Conservation (phyloP, 2,329 filamentous ascomycete species). For the Paecilomyces sp. region DNA sequence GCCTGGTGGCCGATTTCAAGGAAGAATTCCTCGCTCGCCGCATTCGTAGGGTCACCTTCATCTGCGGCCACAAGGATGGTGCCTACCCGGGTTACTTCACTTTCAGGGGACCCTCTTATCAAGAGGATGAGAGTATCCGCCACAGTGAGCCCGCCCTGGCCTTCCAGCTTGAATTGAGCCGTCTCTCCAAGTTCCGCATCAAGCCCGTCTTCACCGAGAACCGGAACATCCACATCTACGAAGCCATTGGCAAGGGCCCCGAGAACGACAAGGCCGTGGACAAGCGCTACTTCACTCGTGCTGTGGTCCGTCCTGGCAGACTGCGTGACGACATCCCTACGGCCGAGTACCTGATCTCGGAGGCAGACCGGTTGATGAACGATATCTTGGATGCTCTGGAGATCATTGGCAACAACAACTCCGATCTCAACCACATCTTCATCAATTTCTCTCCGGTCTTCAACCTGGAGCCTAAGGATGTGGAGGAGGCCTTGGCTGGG, state of each 20-base stretch:
- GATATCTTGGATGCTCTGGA: conserved; percentile 96
- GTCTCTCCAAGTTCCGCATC: conserved; percentile 94
- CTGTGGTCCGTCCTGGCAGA: conserved; percentile 87
- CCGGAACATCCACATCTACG: conserved; percentile 98
- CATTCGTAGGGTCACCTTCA: conserved; percentile 88
- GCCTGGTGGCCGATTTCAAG: conserved; percentile 73
- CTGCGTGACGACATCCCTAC: conserved; percentile 96
- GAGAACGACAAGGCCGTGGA: conserved; percentile 65
- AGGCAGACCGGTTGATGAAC: conserved; percentile 92
- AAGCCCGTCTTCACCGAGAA: conserved; percentile 98
- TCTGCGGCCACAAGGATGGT: conserved; percentile 89
- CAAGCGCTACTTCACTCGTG: conserved; percentile 97
- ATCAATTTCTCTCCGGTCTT: conserved; percentile 99
- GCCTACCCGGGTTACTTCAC: conserved; percentile 97
- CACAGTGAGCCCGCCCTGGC: conserved; percentile 93
- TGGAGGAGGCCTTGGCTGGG: conserved; percentile 85
- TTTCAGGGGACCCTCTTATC: conserved; percentile 85
- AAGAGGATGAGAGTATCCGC: conserved; percentile 91
- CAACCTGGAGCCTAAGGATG: conserved; percentile 79
- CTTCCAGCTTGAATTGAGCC: conserved; percentile 94
- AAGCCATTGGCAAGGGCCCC: conserved; percentile 87
- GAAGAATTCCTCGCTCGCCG: conserved; percentile 73
- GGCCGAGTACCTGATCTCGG: conserved; percentile 96
- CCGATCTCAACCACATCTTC: conserved; percentile 99
- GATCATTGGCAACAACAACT: conserved; percentile 98